These are phyloP conservation scores for Colletotrichum cereale DNA, from an alignment of 2,329 filamentous ascomycete species.

Conservation along the genomic window DNA sequence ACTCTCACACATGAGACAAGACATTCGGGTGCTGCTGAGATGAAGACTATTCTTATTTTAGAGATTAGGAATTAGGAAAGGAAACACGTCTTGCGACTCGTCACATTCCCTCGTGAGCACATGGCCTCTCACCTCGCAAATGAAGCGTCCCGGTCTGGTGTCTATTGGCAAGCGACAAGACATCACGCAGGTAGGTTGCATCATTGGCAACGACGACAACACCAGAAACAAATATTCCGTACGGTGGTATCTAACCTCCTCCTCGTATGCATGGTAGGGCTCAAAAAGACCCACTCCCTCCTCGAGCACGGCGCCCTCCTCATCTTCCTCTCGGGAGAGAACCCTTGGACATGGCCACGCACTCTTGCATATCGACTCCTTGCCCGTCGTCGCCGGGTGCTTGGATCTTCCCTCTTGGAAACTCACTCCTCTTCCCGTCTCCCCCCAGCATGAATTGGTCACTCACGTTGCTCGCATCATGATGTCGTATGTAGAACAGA, in stretches of 20 bases:
- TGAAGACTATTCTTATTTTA: not conserved
- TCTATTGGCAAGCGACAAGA: not conserved
- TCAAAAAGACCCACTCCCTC: conserved; percentile 20
- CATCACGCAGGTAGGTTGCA: not conserved
- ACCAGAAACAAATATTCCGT: not conserved
- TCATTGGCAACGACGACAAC: not conserved
- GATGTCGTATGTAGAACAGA: conserved; percentile 6
- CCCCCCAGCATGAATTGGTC: conserved; percentile 18
- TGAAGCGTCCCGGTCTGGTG: conserved; percentile 8
- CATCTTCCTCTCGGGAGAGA: conserved; percentile 18
- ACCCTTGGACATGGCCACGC: conserved; percentile 36
- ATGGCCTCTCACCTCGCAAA: not conserved
- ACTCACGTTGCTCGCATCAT: conserved; percentile 14
- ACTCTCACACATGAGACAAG: not conserved
- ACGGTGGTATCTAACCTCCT: not conserved
- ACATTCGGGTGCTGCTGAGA: not conserved
- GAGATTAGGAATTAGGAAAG: not conserved
- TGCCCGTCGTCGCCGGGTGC: conserved; percentile 32
- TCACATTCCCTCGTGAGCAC: not conserved
- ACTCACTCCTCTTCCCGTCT: not conserved
- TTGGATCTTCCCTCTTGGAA: conserved; percentile 31
- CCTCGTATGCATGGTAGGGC: conserved; percentile 22
- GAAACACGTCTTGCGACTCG: not conserved
- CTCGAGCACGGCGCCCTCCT: conserved; percentile 6
- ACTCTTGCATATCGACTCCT: conserved; percentile 36